Base-by-base conservation (phyloP, 345 rosid species). In the Aquilaria malaccensis region DNA sequence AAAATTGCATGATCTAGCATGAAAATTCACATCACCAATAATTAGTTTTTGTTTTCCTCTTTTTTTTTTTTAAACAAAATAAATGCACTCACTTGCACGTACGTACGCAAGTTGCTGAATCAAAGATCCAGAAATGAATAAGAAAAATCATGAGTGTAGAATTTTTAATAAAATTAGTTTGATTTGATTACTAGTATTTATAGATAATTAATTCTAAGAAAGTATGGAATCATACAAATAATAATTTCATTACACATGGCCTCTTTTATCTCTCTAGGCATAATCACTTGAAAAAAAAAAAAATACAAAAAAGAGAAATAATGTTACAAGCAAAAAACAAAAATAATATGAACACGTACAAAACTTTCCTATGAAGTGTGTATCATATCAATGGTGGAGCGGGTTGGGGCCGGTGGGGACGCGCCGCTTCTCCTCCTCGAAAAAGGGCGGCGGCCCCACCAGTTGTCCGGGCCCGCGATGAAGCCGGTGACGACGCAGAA, bases 321-420 rank as follows among this genome's bases (percentile, higher is more conserved):
- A 37, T 37, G 4, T 33, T 33, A 56, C 32, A 58, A 56, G 33
- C 32, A 53, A 4, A 41, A 2, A 13, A 70, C 51, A 66, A 30
- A 55, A 65, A 55, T 68, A 65, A 13, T 14, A 70, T 47, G 58
- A 49, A 53, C 12, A 32, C 50, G 55, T 56, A 61, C 50, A 64
- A 72, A 31, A 52, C 13, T 10, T 6, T 41, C 22, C 9, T 37
- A 54, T 29, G 29, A 61, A 55, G 14, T 69, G 57, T 57, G 45
- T 50, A 33, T 7, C 47, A 43, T 51, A 72, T 87, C 77, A 87
- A 70, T 87, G 90, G 77, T 87, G 95, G 83, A 87, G 67, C 4
- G 95, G 95, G 73, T 87, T 87, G 60, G 95, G 95, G 73, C 95
- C 95, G 15, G 86, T 79, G 48, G 95, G 95, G 57, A 87, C 84